Evolutionary conservation across 345 rosid genomes (phyloP).

Genomic region (Raphanus sativus): DNA sequence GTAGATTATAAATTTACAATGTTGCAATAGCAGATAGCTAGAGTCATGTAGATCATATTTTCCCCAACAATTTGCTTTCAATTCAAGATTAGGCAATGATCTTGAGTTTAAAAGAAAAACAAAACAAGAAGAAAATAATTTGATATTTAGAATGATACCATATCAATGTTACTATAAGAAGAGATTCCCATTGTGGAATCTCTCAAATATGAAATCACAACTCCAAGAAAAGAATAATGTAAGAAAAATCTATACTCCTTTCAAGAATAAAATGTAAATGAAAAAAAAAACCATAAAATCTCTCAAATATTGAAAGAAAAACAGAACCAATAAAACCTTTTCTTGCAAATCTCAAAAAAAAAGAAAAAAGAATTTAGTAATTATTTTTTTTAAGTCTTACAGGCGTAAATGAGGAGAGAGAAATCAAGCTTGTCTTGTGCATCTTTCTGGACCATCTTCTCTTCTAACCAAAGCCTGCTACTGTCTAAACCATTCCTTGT

Average conservation of each 20-base stretch:
- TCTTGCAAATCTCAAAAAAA: constrained; percentile 19
- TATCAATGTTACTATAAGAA: constrained; percentile 8
- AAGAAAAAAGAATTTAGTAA: background rate
- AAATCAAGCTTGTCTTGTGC: constrained; percentile 61
- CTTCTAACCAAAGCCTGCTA: constrained; percentile 72
- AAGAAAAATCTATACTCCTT: constrained; percentile 40
- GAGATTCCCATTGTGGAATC: constrained; percentile 22
- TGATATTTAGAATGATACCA: constrained; percentile 13
- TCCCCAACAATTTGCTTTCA: constrained; percentile 9
- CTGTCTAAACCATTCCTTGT: constrained; percentile 76
- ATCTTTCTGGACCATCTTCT: constrained; percentile 55
- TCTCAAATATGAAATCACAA: constrained; percentile 26
- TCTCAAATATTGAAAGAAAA: constrained; percentile 19
- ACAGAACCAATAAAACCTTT: constrained; percentile 12
- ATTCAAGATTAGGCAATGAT: background rate
- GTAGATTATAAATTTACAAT: background rate
- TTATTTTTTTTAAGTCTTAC: constrained; percentile 41
- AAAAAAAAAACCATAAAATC: background rate
- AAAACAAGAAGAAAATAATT: background rate
- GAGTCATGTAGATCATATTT: background rate
- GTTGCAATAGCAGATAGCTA: background rate
- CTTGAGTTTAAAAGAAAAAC: background rate
- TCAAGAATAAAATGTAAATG: constrained; percentile 36
- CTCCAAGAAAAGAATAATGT: constrained; percentile 41
- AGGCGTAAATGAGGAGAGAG: constrained; percentile 79